These are phyloP conservation scores for Pythium monospermum DNA, from an alignment of 352 stramenopile genomes.

Conservation along the genomic window DNA sequence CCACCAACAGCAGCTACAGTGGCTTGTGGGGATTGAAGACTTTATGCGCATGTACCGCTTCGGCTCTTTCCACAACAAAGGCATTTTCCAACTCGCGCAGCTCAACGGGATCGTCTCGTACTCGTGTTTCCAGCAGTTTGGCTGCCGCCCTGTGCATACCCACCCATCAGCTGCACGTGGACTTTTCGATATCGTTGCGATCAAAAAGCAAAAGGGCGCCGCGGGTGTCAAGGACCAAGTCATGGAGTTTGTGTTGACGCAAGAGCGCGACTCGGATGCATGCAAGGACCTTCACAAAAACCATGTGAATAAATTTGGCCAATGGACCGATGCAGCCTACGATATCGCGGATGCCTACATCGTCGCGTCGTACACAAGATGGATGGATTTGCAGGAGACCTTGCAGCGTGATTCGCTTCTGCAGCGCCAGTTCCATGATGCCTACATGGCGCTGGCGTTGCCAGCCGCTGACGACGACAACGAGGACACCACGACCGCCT, in stretches of 20 bases:
- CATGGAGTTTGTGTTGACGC: slow-evolving; percentile 50
- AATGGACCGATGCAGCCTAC: slow-evolving; percentile 47
- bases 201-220: slow-evolving; percentile 20
- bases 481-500: slow-evolving; percentile 12
- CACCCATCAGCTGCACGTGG: slow-evolving; percentile 72
- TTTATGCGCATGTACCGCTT: slow-evolving; percentile 82
- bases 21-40: slow-evolving; percentile 79
- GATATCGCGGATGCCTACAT: slow-evolving; percentile 82
- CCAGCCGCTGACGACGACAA: neutral
- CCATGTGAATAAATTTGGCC: slow-evolving; percentile 29
- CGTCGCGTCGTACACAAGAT: slow-evolving; percentile 54
- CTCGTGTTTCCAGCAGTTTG: slow-evolving; percentile 63
- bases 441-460: slow-evolving; percentile 39
- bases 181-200: slow-evolving; percentile 36
- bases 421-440: slow-evolving; percentile 28
- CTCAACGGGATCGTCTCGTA: slow-evolving; percentile 85
- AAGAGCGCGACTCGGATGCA: slow-evolving; percentile 31
- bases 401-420: slow-evolving; percentile 19
- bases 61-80: slow-evolving; percentile 74
- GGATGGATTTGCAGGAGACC: slow-evolving; percentile 27
- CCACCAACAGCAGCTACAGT: slow-evolving; percentile 17
- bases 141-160: slow-evolving; percentile 45
- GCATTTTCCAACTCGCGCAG: slow-evolving; percentile 82
- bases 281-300: slow-evolving; percentile 1
- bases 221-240: slow-evolving; percentile 62